Percentiles rank a stretch among this genome's conserved stretches.
Conservation (phyloP, 2,329 filamentous ascomycete species). For the Botrytis tulipae region DNA sequence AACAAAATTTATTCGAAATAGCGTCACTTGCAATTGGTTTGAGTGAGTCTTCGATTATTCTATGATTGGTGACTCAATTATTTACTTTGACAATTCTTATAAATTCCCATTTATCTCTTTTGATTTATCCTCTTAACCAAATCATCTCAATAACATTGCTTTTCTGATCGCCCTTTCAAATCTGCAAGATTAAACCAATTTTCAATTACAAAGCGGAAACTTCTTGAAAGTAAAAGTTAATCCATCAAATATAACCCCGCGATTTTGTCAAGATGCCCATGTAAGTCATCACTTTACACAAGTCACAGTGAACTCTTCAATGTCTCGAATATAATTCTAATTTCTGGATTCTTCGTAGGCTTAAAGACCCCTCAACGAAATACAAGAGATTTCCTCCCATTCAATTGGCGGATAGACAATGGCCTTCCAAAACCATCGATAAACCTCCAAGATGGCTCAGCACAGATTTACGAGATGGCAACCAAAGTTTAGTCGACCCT, state of each 20-base stretch:
- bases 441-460: constrained; percentile 90
- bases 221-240: not conserved
- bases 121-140: not conserved
- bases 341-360: constrained; percentile 46
- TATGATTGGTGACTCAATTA: constrained; percentile 9
- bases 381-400: constrained; percentile 69
- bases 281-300: constrained; percentile 20
- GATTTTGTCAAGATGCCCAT: constrained; percentile 27
- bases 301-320: not conserved
- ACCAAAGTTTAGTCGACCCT: constrained; percentile 88
- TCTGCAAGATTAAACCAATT: not conserved
- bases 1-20: not conserved
- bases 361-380: constrained; percentile 74
- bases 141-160: too few species aligned
- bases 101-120: not conserved
- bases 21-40: not conserved
- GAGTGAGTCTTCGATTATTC: not conserved
- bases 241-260: constrained; percentile 1
- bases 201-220: constrained; percentile 5
- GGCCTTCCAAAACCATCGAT: constrained; percentile 55
- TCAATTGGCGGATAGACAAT: constrained; percentile 50
- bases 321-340: not conserved
- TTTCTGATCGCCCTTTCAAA: not conserved
- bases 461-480: constrained; percentile 86
- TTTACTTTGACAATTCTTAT: not conserved